phyloP scores from a whole-genome alignment of 345 rosid species.

The Brassica nigra region DNA sequence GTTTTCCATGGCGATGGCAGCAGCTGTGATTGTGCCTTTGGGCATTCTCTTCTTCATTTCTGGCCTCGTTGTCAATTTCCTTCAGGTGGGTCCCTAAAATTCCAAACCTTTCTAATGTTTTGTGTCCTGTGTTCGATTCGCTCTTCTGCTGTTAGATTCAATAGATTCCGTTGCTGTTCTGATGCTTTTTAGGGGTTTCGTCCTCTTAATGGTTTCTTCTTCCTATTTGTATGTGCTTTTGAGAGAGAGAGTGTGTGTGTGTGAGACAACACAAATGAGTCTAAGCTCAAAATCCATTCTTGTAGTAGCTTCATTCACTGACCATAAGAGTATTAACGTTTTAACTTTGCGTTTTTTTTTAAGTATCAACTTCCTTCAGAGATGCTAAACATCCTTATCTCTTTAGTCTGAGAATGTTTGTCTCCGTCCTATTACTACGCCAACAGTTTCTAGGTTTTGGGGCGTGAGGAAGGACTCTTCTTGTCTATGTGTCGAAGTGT shows the following conservation, averaged over 20 bases:
- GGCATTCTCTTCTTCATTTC: conserved; percentile 81
- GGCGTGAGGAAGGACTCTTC: conserved; percentile 5
- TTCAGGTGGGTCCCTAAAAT: conserved; percentile 73
- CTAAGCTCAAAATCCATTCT: background rate
- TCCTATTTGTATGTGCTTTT: background rate
- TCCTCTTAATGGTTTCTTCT: background rate
- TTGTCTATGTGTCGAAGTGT: background rate
- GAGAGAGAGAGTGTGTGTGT: background rate
- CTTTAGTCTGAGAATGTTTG: background rate
- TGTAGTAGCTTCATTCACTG: conserved; percentile 5
- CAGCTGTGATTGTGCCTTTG: conserved; percentile 75
- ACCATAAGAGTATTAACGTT: conserved; percentile 1
- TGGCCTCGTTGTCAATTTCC: conserved; percentile 85
- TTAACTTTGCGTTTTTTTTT: background rate
- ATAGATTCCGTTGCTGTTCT: background rate
- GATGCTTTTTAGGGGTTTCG: background rate
- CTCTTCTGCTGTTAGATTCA: no score
- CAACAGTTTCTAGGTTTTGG: no score
- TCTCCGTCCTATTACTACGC: no score
- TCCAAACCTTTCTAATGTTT: background rate
- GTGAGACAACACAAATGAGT: background rate
- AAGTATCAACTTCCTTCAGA: background rate
- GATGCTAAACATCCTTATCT: no score
- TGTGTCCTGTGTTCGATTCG: background rate
- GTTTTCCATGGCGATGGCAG: conserved; percentile 72